Evolutionary conservation across 75 land plant genomes (phyloP).

Genomic region (Cryptomeria japonica): DNA sequence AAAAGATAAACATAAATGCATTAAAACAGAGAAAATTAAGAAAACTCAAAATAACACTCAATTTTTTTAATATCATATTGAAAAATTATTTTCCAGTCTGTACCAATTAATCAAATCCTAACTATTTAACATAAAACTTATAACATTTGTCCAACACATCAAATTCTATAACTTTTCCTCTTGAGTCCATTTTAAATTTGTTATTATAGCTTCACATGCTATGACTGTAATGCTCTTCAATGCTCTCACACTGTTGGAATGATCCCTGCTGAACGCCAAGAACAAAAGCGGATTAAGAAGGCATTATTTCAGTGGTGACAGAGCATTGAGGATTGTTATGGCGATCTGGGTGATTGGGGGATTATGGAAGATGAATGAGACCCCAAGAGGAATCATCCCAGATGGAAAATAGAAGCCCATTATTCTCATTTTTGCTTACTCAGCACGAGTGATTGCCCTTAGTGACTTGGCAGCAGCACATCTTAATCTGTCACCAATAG

Average conservation of each 20-base stretch:
- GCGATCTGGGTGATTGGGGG: neutral
- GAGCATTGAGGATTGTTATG: no score
- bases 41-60: no score
- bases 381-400: neutral
- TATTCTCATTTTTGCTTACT: neutral
- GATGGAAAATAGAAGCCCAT: neutral
- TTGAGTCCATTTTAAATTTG: neutral
- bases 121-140: no score
- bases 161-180: neutral
- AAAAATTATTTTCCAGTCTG: no score
- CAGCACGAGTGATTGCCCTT: neutral
- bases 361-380: neutral
- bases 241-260: neutral
- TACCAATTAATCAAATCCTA: no score
- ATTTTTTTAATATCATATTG: no score
- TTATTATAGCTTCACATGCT: neutral
- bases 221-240: neutral
- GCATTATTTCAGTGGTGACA: no score
- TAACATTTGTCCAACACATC: no score
- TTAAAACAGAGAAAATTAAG: no score
- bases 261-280: neutral
- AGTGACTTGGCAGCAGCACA: neutral
- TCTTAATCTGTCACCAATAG: neutral
- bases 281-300: no score
- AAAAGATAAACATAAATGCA: no score